phyloP scores from a whole-genome alignment of 306 rosid species.

The Vigna nakashimae region DNA sequence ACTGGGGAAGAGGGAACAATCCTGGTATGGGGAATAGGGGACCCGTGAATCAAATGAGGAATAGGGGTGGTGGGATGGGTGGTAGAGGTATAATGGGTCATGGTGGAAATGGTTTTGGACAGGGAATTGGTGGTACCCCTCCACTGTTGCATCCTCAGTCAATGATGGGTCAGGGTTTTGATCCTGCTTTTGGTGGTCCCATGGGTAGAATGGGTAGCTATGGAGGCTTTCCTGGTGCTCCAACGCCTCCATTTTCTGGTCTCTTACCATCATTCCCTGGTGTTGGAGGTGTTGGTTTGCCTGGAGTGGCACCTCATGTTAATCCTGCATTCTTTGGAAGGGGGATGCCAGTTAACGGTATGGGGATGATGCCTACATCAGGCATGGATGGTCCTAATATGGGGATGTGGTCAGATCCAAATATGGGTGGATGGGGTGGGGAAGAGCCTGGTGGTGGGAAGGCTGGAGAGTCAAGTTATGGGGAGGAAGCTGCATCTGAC shows the following conservation, averaged over 20 bases:
- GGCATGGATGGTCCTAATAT: constrained; percentile 92
- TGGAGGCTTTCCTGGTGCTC: constrained; percentile 96
- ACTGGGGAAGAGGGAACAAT: constrained; percentile 88
- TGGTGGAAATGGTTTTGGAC: constrained; percentile 93
- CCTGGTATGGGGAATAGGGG: constrained; percentile 92
- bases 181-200: constrained; percentile 91
- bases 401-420: constrained; percentile 99
- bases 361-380: constrained; percentile 95
- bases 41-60: constrained; percentile 80
- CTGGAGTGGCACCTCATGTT: constrained; percentile 97
- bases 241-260: constrained; percentile 83
- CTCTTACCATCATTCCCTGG: constrained; percentile 83
- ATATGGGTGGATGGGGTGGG: constrained; percentile 93
- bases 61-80: constrained; percentile 85
- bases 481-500: constrained; percentile 96
- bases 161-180: constrained; percentile 97
- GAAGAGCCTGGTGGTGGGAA: constrained; percentile 90
- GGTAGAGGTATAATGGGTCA: constrained; percentile 94
- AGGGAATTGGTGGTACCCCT: constrained; percentile 84
- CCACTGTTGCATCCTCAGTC: constrained; percentile 86
- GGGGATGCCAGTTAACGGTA: constrained; percentile 94
- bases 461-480: constrained; percentile 94
- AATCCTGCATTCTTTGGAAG: constrained; percentile 98
- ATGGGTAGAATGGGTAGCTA: constrained; percentile 93
- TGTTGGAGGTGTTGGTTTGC: constrained; percentile 88